Conservation (phyloP, 2,329 filamentous ascomycete genomes). For the Trichoderma afroharzianum region DNA sequence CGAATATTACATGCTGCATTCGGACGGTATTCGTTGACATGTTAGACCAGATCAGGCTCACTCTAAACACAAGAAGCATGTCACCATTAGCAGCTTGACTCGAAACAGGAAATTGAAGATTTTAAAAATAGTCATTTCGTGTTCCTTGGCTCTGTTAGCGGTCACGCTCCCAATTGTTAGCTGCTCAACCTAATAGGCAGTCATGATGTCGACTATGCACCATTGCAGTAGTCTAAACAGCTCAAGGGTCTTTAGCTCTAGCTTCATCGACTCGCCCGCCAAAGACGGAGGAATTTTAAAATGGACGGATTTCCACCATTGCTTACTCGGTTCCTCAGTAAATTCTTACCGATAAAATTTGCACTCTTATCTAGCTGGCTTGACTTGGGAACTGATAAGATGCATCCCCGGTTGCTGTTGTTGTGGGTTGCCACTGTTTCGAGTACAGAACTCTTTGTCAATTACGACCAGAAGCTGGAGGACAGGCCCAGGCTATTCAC, state of each 20-base stretch:
- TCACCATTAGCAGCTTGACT: background rate
- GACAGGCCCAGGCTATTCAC: conserved; percentile 9
- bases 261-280: background rate
- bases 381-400: background rate
- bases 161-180: background rate
- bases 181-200: background rate
- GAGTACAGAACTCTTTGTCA: conserved; percentile 6
- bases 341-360: no score
- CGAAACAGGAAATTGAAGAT: background rate
- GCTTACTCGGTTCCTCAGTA: background rate
- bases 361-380: background rate
- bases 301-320: background rate
- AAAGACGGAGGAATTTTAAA: background rate
- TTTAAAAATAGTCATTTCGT: background rate
- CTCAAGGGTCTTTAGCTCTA: background rate
- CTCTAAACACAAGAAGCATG: background rate
- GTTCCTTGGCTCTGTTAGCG: background rate
- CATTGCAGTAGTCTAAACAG: background rate
- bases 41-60: background rate
- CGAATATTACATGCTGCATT: background rate
- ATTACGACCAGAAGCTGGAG: conserved; percentile 18
- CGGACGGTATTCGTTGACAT: background rate
- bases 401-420: background rate
- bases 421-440: background rate
- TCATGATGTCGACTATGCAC: background rate